phyloP scores from a whole-genome alignment of 2,329 filamentous ascomycete species.

The Kalmusia sp. region DNA sequence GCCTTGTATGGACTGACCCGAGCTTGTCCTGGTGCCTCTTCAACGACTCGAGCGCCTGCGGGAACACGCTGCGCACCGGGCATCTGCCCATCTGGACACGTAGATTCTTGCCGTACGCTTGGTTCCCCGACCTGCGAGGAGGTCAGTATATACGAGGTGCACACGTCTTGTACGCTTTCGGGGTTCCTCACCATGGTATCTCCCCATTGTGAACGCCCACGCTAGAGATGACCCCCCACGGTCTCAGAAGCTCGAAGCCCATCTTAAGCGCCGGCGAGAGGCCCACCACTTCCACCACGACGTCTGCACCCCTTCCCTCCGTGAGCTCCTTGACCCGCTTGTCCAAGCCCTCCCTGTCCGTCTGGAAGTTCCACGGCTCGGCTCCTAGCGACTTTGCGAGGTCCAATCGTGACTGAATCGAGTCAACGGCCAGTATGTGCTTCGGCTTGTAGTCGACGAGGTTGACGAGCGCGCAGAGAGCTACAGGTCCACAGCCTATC shows the following conservation, averaged over 20 bases:
- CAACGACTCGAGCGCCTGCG: conserved; percentile 53
- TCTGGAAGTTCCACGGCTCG: conserved; percentile 81
- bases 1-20: conserved; percentile 38
- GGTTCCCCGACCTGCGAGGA: conserved; percentile 11
- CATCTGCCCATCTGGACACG: conserved; percentile 59
- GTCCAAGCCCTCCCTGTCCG: conserved; percentile 69
- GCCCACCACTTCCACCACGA: conserved; percentile 69
- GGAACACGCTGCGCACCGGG: conserved; percentile 59
- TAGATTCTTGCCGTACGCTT: conserved; percentile 60
- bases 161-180: background rate
- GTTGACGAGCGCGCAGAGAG: conserved; percentile 81
- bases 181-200: conserved; percentile 56
- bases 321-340: conserved; percentile 77
- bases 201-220: conserved; percentile 59
- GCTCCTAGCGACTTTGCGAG: conserved; percentile 77
- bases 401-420: conserved; percentile 75
- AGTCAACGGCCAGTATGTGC: conserved; percentile 80
- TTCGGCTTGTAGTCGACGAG: conserved; percentile 78
- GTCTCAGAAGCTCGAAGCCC: conserved; percentile 57
- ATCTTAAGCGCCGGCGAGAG: conserved; percentile 56
- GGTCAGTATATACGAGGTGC: too few relatives aligned
- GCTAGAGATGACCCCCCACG: conserved; percentile 56
- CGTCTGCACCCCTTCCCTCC: conserved; percentile 82
- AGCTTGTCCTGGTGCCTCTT: conserved; percentile 58
- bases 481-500: conserved; percentile 81